Evolutionary conservation across 2,329 filamentous ascomycete genomes (phyloP), one percentile per base, ranked within the genome.

Genomic region (Domatiomyces globalis): DNA sequence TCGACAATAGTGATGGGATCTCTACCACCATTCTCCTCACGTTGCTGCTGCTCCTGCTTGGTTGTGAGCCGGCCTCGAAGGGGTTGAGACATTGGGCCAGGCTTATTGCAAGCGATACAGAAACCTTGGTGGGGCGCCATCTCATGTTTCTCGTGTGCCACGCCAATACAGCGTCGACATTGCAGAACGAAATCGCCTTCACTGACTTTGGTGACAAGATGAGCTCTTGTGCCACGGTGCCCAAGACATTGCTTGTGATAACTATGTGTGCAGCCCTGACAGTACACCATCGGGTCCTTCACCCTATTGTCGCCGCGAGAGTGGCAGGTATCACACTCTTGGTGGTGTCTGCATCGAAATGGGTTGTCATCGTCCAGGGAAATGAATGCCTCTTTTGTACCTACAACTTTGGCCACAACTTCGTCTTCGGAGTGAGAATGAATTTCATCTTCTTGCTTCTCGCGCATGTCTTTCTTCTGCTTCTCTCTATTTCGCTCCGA

Each of bases 161-260:
- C 63, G 2, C 83, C 83, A 55, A 96, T 76, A 64, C 92, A 98
- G 51, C 82, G 84, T 58, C 81, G 83, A 69, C 92, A 98, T 64
- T 98, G 92, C 42, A 98, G 71, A 15, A 98, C 82, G 60, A 94
- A 96, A 39, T 83, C 69, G 1, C 83, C 80, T 1, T 83, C 73
- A 1, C 74, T 81, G 49, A 95, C 68, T 65, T 96, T 98, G 20
- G 88, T 96, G 8, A 87, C 87, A 36, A 92, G 71, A 65, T 96
- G 92, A n/a, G 95, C 87, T 54, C 92, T 78, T 10, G 66, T 72
- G 49, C 76, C 78, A 48, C 92, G 79, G 47, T 75, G 73, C 1
- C 90, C 88, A 25, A 98, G 73, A 63, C 92, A 98, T 43, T 70
- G 70, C 65, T 85, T 87, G 67, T 98, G 92, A 59, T 87, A 95